Base-by-base conservation (phyloP, 805 yeast species). In the Cyberlindnera japonica region DNA sequence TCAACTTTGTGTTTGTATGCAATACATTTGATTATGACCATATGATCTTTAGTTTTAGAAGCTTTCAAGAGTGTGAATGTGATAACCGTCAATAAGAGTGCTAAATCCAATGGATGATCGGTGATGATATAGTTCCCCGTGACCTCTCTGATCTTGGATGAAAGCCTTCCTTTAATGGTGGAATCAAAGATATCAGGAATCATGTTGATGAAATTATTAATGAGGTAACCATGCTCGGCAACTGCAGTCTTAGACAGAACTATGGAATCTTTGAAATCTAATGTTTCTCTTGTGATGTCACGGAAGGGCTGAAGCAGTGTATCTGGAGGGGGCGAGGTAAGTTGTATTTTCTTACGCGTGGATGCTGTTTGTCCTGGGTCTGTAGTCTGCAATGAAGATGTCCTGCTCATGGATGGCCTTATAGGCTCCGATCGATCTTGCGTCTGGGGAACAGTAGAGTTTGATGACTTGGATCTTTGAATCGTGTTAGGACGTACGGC, bases 171-270 rank as follows among this genome's bases (percentile, higher is more conserved):
- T 14, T 37, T 38, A 24, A 37, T 34, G 14, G 15, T 28, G n/a
- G 25, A 13, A 24, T 39, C 42, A 35, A 42, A 42, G 23, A 42
- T 33, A n/a, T 37, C 41, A 29, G 41, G 41, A 14, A 37, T 37
- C 14, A 30, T 13, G 22, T 34, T 37, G 14, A 41, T 31, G 35
- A 43, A 38, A 13, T 4, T n/a, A 15, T 33, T 34, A 6, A 39
- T 40, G 17, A 35, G 34, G 18, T 37, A 25, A 9, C 44, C 45
- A n/a, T 43, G 40, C 6, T 43, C 40, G 3, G 38, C 47, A 18
- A 38, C 35, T 2, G 18, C 22, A 12, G 40, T 16, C n/a, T 24
- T 38, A 11, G 45, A 23, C 10, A 38, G 33, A n/a, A n/a, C 17
- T 6, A 38, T 31, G 12, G 24, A 21, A 20, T 38, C 40, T n/a